Evolutionary conservation across 345 rosid genomes (phyloP).

Genomic region (Erodium maritimum): DNA sequence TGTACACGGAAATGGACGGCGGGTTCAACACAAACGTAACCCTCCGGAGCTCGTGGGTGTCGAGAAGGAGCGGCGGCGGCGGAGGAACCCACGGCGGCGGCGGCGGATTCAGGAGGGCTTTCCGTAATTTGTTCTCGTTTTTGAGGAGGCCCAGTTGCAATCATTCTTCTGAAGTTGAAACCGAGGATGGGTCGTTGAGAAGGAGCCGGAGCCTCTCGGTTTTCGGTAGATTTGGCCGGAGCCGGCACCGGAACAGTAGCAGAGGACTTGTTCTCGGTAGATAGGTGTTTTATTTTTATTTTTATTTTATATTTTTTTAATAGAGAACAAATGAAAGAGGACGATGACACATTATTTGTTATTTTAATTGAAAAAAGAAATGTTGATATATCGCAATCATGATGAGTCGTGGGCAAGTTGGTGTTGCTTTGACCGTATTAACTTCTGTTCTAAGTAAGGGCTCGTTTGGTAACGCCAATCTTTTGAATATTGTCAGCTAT

Average conservation of each 20-base stretch:
- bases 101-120: slow-evolving; percentile 41
- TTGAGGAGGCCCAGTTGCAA: slow-evolving; percentile 39
- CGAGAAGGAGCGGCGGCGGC: slow-evolving; percentile 19
- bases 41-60: slow-evolving; percentile 42
- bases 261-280: slow-evolving; percentile 10
- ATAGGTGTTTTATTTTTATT: too few relatives aligned
- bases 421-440: too few relatives aligned
- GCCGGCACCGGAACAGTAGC: slow-evolving; percentile 18
- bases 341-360: too few relatives aligned
- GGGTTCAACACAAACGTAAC: slow-evolving; percentile 25
- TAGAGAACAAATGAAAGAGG: too few relatives aligned
- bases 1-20: slow-evolving; percentile 61
- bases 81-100: slow-evolving; percentile 24
- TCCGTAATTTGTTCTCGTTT: slow-evolving; percentile 47
- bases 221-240: slow-evolving; percentile 26
- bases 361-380: too few relatives aligned
- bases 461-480: too few relatives aligned
- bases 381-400: too few relatives aligned
- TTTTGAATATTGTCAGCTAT: too few relatives aligned
- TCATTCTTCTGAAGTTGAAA: slow-evolving; percentile 5
- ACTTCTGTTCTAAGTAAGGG: too few relatives aligned
- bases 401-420: too few relatives aligned
- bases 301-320: too few relatives aligned
- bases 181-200: slow-evolving; percentile 16
- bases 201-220: slow-evolving; percentile 25